phyloP scores from a whole-genome alignment of 1,284 basidiomycete genomes.

The Afroboletus lepidellus region DNA sequence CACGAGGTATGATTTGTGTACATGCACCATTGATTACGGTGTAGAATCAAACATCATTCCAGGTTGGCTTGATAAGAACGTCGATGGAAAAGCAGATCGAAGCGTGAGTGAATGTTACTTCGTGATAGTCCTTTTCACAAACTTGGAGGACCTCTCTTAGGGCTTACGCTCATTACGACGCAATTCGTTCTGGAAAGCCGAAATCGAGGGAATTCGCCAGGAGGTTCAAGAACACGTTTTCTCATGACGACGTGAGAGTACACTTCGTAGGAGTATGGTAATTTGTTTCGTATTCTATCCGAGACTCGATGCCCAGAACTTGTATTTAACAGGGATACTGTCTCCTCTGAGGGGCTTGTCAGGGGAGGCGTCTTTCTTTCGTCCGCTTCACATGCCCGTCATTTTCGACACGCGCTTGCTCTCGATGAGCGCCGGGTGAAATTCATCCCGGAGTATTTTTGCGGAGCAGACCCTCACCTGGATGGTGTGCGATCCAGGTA shows the following conservation, averaged over 20 bases:
- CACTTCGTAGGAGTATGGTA: conserved; percentile 12
- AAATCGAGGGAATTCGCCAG: too few relatives aligned
- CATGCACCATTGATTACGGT: background rate
- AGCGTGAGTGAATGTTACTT: conserved; percentile 5
- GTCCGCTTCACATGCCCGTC: conserved; percentile 3
- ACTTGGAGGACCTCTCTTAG: too few relatives aligned
- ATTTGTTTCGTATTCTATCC: too few relatives aligned
- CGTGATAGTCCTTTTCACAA: too few relatives aligned
- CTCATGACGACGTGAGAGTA: conserved; percentile 1
- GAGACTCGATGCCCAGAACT: too few relatives aligned
- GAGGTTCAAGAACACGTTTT: conserved; percentile 4
- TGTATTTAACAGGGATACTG: conserved; percentile 13
- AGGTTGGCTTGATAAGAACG: conserved; percentile 36
- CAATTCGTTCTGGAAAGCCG: background rate
- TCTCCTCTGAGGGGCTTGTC: conserved; percentile 6
- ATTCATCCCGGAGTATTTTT: conserved; percentile 9
- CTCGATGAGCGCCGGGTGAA: conserved; percentile 8
- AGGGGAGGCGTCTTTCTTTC: conserved; percentile 1
- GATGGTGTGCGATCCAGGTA: too few relatives aligned
- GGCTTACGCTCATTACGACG: background rate
- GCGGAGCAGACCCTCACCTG: too few relatives aligned
- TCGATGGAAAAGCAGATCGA: conserved; percentile 21
- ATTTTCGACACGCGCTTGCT: conserved; percentile 7
- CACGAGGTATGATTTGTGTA: conserved; percentile 2
- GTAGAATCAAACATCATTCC: too few relatives aligned